Conservation (phyloP, 75 land plant genomes). For the Pinus tabuliformis region DNA sequence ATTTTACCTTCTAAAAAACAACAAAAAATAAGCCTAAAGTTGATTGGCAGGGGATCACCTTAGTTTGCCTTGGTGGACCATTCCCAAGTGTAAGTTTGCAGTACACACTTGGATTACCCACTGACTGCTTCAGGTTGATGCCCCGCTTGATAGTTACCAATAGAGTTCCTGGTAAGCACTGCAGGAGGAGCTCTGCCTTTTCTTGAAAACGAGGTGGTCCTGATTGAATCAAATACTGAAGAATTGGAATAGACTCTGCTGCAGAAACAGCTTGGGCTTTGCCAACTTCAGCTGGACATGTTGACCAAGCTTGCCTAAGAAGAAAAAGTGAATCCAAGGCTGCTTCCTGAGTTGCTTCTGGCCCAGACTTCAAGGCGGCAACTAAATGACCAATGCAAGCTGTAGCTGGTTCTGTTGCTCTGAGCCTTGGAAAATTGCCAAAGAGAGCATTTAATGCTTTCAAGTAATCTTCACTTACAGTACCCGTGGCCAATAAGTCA, state of each 20-base stretch:
- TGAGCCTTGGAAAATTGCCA: conserved; percentile 84
- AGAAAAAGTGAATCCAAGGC: conserved; percentile 86
- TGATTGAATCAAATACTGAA: conserved; percentile 84
- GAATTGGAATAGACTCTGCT: conserved; percentile 91
- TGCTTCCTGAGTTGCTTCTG: conserved; percentile 95
- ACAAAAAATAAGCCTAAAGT: not conserved
- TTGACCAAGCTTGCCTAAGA: conserved; percentile 91
- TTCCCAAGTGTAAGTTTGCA: conserved; percentile 97
- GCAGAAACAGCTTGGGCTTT: conserved; percentile 94
- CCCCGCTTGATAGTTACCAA: conserved; percentile 93
- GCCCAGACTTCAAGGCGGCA: conserved; percentile 80
- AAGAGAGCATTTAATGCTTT: conserved; percentile 86
- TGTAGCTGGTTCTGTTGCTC: conserved; percentile 95
- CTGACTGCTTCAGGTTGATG: conserved; percentile 90
- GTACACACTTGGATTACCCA: conserved; percentile 90
- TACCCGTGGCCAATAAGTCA: conserved; percentile 90
- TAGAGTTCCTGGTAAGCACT: conserved; percentile 94
- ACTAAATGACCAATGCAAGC: conserved; percentile 91
- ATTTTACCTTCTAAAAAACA: not conserved
- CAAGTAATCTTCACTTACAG: conserved; percentile 86
- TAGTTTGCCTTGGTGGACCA: conserved; percentile 88
- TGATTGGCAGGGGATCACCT: conserved; percentile 42
- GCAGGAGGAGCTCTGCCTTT: conserved; percentile 84
- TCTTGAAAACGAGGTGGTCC: conserved; percentile 96
- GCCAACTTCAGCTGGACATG: conserved; percentile 91